A percentile compares a stretch with the other conserved stretches of the same genome.
Evolutionary conservation across 2,329 filamentous ascomycete species (phyloP).

Genomic region (Xylariaceae sp.): DNA sequence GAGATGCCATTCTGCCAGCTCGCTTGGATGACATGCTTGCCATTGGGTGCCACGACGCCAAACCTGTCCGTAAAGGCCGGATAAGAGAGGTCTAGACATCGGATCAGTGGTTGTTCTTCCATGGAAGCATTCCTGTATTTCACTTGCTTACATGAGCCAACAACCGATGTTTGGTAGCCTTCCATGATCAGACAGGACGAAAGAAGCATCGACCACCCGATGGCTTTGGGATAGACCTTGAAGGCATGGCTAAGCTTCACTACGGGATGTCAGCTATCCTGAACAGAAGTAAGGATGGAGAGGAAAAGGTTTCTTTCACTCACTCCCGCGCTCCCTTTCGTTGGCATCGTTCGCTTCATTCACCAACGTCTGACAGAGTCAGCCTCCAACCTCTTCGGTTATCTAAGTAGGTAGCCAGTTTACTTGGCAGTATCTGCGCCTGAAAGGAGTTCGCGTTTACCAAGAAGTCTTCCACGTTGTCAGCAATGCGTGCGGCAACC

Average conservation of each 20-base stretch:
- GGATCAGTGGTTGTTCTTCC: no score
- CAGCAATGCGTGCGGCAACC: slow-evolving; percentile 26
- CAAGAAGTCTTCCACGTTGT: slow-evolving; percentile 29
- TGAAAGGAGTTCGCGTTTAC: no score
- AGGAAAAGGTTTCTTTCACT: no score
- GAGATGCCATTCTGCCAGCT: slow-evolving; percentile 44
- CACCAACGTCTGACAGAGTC: slow-evolving; percentile 19
- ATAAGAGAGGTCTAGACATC: slow-evolving; percentile 34
- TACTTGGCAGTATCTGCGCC: not conserved
- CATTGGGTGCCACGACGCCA: slow-evolving; percentile 28
- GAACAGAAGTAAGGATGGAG: no score
- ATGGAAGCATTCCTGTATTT: no score
- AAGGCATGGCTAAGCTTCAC: slow-evolving; percentile 35
- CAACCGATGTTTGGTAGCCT: slow-evolving; percentile 26
- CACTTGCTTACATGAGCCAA: slow-evolving; percentile 30
- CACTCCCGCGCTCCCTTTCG: slow-evolving; percentile 33
- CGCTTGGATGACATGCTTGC: slow-evolving; percentile 37
- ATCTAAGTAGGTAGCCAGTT: not conserved
- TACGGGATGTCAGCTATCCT: slow-evolving; percentile 1
- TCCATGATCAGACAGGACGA: slow-evolving; percentile 38
- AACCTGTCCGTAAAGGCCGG: slow-evolving; percentile 31
- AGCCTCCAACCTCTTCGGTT: no score
- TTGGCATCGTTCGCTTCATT: slow-evolving; percentile 35
- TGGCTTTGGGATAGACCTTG: slow-evolving; percentile 39
- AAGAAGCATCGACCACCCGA: slow-evolving; percentile 38